Base-by-base conservation (phyloP, 2,329 filamentous ascomycete species). In the Pyricularia grisea region DNA sequence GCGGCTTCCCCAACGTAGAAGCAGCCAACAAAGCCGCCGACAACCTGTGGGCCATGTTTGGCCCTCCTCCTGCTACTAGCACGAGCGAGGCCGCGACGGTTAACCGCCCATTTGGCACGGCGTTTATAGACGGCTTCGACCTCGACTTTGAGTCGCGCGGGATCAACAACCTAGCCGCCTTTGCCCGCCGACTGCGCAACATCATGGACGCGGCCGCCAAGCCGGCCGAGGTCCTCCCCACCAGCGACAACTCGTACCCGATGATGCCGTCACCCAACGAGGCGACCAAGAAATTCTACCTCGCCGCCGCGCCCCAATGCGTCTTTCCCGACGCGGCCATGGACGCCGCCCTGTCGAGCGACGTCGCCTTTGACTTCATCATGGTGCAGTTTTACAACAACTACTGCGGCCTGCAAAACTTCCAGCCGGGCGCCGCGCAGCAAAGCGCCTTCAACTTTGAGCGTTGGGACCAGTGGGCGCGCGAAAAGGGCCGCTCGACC, bases 81-180 rank as follows among this genome's bases (percentile, higher is more conserved):
- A 23, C 36, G 6, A 30, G 4, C 50, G 33, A 36, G 11, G 33
- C 33, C 33, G 27, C 42, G 11, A 77, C 76, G 1, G 80, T 80
- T 9, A 81, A 86, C 69, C 86, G 91, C 10, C 91, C 91, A 1
- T 93, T 93, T 75, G 88, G 88, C 68, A 78, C 79, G 14, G 86
- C 88, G 11, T 81, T 86, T 4, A 79, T 93, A 61, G 90, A 93
- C 76, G 91, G 91, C 4, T 92, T 93, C 76, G 91, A 93, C 78
- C 87, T 93, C 72, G 91, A 93, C 76, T 88, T 93, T 71, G 90
- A 93, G 78, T 81, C 85, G 4, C 77, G 78, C 2, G 83, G 78
- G 2, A 84, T 85, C 17, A 77, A 77, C 66, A 88, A 91, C 78
- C 87, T 90, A 79, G 82, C 81, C 0, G 78, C 85, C 1, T 91